Evolutionary conservation across 768 basidiomycete species (phyloP).

Genomic region (Amanita inopinata): DNA sequence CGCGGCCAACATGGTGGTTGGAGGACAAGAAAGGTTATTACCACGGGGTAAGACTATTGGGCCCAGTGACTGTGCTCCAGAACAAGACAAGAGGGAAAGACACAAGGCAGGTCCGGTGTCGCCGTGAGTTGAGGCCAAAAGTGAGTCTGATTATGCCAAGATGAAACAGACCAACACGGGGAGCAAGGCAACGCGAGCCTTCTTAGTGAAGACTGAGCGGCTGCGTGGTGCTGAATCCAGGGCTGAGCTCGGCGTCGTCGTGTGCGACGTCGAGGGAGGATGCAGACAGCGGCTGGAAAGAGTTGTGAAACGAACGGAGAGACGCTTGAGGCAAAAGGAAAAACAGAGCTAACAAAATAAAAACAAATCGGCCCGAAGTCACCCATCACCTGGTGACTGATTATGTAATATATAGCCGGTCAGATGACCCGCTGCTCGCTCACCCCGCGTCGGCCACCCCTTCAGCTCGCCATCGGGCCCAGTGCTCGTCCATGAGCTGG

Average conservation of each 20-base stretch:
- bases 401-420: constrained; percentile 4
- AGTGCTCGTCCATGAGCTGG: no score
- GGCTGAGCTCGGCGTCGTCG: constrained; percentile 8
- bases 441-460: no score
- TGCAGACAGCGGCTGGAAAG: not conserved
- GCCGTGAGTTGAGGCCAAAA: not conserved
- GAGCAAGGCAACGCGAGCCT: not conserved
- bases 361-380: constrained; percentile 11
- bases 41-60: not conserved
- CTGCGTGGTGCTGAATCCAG: not conserved
- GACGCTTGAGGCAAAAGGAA: not conserved
- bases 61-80: not conserved
- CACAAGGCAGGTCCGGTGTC: constrained; percentile 8
- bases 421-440: no score
- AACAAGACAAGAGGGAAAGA: constrained; percentile 5
- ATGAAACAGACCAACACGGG: constrained; percentile 5
- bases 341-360: constrained; percentile 4
- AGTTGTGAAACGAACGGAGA: not conserved
- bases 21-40: not conserved
- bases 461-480: no score
- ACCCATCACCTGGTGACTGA: not conserved
- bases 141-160: constrained; percentile 6
- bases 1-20: constrained; percentile 31
- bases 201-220: not conserved
- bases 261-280: constrained; percentile 5